Percentiles rank a stretch among this genome's conserved stretches.
Evolutionary conservation across 2,329 filamentous ascomycete species (phyloP).

Genomic region (Catunica adiposa): DNA sequence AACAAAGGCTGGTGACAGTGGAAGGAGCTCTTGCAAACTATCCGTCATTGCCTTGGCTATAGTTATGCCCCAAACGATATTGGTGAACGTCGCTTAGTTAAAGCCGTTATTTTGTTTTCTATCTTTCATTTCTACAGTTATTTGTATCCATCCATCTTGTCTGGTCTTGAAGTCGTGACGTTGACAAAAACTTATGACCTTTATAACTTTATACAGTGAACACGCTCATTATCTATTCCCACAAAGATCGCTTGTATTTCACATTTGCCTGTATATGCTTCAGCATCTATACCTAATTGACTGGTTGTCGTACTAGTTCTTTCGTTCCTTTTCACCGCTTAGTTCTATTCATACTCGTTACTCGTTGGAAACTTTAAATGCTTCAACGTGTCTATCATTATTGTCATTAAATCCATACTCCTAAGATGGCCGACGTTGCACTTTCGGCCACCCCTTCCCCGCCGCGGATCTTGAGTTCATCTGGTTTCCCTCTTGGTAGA

Average conservation of each 20-base stretch:
- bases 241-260: not conserved
- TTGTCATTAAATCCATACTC: not conserved
- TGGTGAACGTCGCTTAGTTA: too few relatives aligned
- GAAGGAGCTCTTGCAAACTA: not conserved
- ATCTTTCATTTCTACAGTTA: not conserved
- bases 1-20: not conserved
- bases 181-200: not conserved
- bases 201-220: not conserved
- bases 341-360: not conserved
- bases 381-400: conserved; percentile 1
- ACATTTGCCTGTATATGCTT: not conserved
- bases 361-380: not conserved
- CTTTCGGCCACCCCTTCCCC: conserved; percentile 5
- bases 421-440: conserved; percentile 8
- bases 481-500: not conserved
- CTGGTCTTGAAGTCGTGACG: not conserved
- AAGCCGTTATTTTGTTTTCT: too few relatives aligned
- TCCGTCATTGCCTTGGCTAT: not conserved
- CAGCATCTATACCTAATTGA: not conserved
- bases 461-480: not conserved
- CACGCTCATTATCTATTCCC: conserved; percentile 2
- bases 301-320: not conserved
- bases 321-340: not conserved
- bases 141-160: conserved; percentile 1
- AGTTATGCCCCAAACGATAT: not conserved